Percentiles rank a stretch among this genome's conserved stretches.
phyloP scores from a whole-genome alignment of 2,329 filamentous ascomycete species.

The Curvularia sp. region DNA sequence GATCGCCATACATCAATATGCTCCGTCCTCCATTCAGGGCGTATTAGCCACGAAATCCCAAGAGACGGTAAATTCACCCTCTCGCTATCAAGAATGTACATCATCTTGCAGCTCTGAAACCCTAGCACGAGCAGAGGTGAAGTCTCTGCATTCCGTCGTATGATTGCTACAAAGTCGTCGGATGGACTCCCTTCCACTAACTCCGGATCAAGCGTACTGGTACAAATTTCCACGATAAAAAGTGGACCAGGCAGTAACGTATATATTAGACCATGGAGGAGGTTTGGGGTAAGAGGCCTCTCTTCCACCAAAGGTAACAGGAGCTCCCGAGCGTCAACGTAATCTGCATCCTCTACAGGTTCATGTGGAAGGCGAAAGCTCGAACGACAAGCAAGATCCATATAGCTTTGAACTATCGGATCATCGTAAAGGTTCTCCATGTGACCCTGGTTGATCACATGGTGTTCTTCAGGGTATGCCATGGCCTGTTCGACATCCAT shows the following conservation, averaged over 20 bases:
- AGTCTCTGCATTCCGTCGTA: not conserved
- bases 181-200: not conserved
- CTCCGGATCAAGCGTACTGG: not conserved
- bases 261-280: constrained; percentile 5
- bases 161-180: not conserved
- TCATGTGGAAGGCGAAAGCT: constrained; percentile 10
- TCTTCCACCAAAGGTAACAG: constrained; percentile 6
- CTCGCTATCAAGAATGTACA: not conserved
- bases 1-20: constrained; percentile 4
- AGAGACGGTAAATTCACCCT: not conserved
- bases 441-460: not conserved
- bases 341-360: constrained; percentile 3
- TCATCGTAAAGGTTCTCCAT: not conserved
- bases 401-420: constrained; percentile 3
- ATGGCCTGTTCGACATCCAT: not conserved
- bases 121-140: not conserved
- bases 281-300: constrained; percentile 5
- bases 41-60: too few species aligned
- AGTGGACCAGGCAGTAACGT: constrained; percentile 2
- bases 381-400: constrained; percentile 5
- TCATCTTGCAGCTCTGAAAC: too few species aligned
- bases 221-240: constrained; percentile 3
- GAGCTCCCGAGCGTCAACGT: not conserved
- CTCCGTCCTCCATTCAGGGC: constrained; percentile 7
- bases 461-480: not conserved